phyloP scores from a whole-genome alignment of 2,329 filamentous ascomycete genomes.

The Fusarium liriodendri region DNA sequence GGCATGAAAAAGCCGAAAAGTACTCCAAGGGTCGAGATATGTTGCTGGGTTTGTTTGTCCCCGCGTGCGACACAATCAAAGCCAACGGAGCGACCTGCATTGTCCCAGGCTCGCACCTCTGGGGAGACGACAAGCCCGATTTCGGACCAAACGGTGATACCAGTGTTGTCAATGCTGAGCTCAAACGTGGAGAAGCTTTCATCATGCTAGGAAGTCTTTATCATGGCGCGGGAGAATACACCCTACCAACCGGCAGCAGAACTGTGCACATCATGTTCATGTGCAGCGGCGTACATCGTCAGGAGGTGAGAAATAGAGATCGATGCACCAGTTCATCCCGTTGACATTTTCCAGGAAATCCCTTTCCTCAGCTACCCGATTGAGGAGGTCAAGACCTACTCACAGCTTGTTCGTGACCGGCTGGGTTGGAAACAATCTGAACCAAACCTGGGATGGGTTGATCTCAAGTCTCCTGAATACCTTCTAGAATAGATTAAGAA shows the following conservation, averaged over 20 bases:
- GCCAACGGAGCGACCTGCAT: slow-evolving; percentile 52
- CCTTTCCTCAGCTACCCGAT: slow-evolving; percentile 47
- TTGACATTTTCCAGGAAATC: slow-evolving; percentile 17
- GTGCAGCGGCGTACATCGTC: slow-evolving; percentile 51
- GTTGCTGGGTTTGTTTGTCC: slow-evolving; percentile 51
- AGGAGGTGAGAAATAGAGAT: slow-evolving; percentile 38
- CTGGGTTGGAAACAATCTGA: slow-evolving; percentile 54
- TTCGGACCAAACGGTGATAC: slow-evolving; percentile 47
- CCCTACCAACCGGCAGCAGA: slow-evolving; percentile 42
- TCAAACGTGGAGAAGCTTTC: slow-evolving; percentile 51
- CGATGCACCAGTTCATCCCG: background rate
- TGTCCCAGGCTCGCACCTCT: slow-evolving; percentile 52
- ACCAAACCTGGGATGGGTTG: slow-evolving; percentile 54
- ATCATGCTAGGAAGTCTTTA: slow-evolving; percentile 53
- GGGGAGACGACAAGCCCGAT: slow-evolving; percentile 51
- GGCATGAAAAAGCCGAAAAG: slow-evolving; percentile 37
- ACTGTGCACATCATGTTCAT: slow-evolving; percentile 55
- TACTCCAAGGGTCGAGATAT: slow-evolving; percentile 46
- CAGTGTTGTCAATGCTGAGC: slow-evolving; percentile 42
- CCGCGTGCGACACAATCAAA: slow-evolving; percentile 48
- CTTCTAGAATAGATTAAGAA: background rate
- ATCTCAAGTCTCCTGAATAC: slow-evolving; percentile 51
- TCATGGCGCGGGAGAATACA: slow-evolving; percentile 50
- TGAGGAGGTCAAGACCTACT: slow-evolving; percentile 52
- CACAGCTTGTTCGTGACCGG: slow-evolving; percentile 49